Conservation (phyloP, 192 early-diverging fungal species). For the Chytriomyces sp. region DNA sequence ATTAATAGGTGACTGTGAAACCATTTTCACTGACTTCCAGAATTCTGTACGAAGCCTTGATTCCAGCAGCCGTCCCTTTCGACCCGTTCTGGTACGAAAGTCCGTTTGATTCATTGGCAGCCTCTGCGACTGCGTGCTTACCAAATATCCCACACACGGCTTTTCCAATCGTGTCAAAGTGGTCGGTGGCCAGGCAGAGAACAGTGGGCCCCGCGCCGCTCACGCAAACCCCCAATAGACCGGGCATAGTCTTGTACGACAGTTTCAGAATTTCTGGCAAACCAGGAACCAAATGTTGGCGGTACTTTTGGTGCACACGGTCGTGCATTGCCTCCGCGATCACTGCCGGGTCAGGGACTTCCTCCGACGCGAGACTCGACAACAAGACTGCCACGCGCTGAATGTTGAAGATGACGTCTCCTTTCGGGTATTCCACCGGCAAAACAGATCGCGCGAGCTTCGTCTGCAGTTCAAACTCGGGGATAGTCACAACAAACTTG, state of each 20-base stretch:
- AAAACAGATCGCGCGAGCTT: constrained; percentile 87
- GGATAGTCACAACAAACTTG: constrained; percentile 53
- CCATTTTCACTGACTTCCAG: constrained; percentile 22
- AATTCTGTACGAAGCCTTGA: constrained; percentile 24
- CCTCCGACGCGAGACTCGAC: constrained; percentile 65
- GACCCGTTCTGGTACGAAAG: constrained; percentile 34
- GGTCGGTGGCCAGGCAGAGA: constrained; percentile 78
- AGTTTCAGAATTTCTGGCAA: constrained; percentile 80
- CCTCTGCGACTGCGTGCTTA: constrained; percentile 53
- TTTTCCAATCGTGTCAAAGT: constrained; percentile 84
- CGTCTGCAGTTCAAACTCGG: constrained; percentile 92
- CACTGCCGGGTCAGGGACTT: constrained; percentile 60
- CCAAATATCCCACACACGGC: constrained; percentile 65
- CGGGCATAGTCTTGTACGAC: constrained; percentile 73
- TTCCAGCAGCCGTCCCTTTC: not conserved
- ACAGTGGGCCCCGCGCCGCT: constrained; percentile 98
- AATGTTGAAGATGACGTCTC: constrained; percentile 93
- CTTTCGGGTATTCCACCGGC: constrained; percentile 71
- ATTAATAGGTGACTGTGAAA: not conserved
- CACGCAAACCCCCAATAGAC: constrained; percentile 89
- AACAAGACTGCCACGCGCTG: constrained; percentile 93
- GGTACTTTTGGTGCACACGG: constrained; percentile 94
- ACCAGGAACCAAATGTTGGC: constrained; percentile 92
- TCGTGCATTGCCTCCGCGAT: constrained; percentile 95
- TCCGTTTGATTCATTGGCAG: constrained; percentile 38